Conservation (phyloP, 2,329 filamentous ascomycete genomes). For the Cordyceps cateniannulata region DNA sequence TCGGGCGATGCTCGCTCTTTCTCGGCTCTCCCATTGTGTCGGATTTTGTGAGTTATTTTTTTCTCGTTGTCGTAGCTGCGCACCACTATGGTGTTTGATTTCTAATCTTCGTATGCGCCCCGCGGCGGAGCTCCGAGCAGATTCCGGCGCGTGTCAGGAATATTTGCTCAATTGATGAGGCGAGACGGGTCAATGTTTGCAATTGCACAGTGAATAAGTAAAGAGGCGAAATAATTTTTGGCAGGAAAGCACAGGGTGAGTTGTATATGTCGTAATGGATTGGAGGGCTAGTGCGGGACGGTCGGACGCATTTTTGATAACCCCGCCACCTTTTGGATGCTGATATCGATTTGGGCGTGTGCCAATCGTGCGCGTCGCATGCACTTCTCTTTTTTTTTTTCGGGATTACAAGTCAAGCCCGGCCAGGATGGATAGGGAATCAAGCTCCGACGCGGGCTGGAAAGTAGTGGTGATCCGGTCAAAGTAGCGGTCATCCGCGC, state of each 20-base stretch:
- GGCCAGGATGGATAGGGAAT: neutral
- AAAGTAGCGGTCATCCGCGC: neutral
- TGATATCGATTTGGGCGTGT: neutral
- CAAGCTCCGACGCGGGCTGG: neutral
- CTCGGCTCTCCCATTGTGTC: conserved; percentile 6
- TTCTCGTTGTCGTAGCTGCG: neutral
- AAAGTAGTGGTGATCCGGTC: neutral
- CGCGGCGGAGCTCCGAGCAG: conserved; percentile 11
- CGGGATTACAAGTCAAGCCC: neutral
- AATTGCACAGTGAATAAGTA: neutral
- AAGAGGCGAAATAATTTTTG: neutral
- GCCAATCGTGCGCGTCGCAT: neutral
- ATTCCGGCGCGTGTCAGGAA: neutral
- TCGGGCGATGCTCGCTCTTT: conserved; percentile 32
- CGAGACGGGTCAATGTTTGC: neutral
- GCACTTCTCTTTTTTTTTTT: neutral
- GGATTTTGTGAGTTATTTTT: neutral
- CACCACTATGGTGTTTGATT: neutral
- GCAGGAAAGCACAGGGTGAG: neutral
- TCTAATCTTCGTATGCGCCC: conserved; percentile 1
- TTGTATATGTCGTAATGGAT: conserved; percentile 4
- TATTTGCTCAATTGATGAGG: neutral
- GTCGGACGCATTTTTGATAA: neutral
- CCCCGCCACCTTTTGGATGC: conserved; percentile 1
- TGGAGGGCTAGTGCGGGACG: neutral